Conservation (phyloP, 2,329 filamentous ascomycete species). For the Torrubiellomyces zombiae region DNA sequence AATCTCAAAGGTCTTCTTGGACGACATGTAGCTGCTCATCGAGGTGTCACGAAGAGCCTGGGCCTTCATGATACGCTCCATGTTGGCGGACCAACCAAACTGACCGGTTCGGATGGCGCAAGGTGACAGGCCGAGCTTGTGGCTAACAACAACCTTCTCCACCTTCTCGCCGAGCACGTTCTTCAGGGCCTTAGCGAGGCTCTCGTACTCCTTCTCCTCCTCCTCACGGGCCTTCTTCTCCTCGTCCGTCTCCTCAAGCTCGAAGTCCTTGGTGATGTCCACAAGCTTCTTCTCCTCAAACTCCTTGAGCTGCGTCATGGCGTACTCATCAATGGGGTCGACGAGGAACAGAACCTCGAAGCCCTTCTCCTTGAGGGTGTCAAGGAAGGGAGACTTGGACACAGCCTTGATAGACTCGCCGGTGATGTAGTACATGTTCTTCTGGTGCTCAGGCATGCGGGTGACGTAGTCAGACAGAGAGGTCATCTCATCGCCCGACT, state of each 20-base stretch:
- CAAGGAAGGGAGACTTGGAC: conserved; percentile 94
- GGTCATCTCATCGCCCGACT: conserved; percentile 90
- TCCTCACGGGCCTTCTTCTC: conserved; percentile 93
- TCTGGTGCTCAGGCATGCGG: conserved; percentile 99
- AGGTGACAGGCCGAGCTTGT: conserved; percentile 89
- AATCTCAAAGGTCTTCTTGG: conserved; percentile 99
- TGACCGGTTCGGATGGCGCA: conserved; percentile 99
- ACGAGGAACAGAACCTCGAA: conserved; percentile 99
- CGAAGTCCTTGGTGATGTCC: conserved; percentile 99
- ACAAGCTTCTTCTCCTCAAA: conserved; percentile 99
- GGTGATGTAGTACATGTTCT: conserved; percentile 99
- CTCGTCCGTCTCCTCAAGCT: conserved; percentile 98
- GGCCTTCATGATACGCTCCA: conserved; percentile 99
- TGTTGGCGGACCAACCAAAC: conserved; percentile 99
- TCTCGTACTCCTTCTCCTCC: conserved; percentile 97
- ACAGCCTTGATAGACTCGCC: conserved; percentile 99
- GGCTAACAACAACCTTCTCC: conserved; percentile 97
- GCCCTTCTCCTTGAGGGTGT: conserved; percentile 95
- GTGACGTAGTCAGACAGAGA: conserved; percentile 96
- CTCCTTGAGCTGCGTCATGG: conserved; percentile 99
- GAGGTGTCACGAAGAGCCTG: conserved; percentile 99
- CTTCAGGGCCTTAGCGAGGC: conserved; percentile 92
- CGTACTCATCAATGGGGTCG: conserved; percentile 98
- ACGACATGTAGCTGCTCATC: conserved; percentile 99
- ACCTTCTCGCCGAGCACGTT: conserved; percentile 98